Conservation (phyloP, 176 grass and related monocot genomes). For the Hsuehochloa calcarea region DNA sequence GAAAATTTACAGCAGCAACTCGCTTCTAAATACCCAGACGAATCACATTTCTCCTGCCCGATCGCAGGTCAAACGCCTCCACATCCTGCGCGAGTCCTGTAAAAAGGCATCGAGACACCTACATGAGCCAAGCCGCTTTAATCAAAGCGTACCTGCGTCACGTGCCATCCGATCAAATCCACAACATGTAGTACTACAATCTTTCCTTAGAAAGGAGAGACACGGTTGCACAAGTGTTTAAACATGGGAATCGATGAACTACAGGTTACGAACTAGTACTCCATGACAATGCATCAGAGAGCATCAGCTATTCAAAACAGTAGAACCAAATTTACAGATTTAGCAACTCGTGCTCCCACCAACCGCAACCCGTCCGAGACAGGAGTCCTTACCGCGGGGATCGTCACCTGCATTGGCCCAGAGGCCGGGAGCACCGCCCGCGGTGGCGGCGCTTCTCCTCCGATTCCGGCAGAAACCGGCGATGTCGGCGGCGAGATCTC, state of each 20-base stretch:
- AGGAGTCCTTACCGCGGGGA: conserved; percentile 20
- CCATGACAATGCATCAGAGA: background rate
- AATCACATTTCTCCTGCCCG: conserved; percentile 29
- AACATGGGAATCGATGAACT: conserved; percentile 34
- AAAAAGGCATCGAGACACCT: conserved; percentile 21
- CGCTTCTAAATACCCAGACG: background rate
- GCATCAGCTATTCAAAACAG: conserved; percentile 29
- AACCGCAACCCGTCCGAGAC: background rate
- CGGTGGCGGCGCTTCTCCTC: background rate
- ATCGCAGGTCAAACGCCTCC: conserved; percentile 21
- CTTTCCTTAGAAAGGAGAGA: conserved; percentile 34
- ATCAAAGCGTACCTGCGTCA: conserved; percentile 34
- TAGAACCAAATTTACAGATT: background rate
- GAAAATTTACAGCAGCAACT: conserved; percentile 1
- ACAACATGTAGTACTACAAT: background rate
- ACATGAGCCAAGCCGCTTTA: conserved; percentile 43
- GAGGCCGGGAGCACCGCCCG: background rate
- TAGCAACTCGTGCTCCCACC: conserved; percentile 18
- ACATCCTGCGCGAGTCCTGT: conserved; percentile 21
- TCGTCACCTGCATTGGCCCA: conserved; percentile 25
- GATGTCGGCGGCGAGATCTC: conserved; percentile 26
- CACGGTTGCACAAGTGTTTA: background rate
- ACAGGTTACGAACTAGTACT: background rate
- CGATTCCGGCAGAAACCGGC: background rate
- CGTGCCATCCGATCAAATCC: conserved; percentile 38